Percentiles rank a stretch among this genome's conserved stretches.
phyloP scores from a whole-genome alignment of 1,139 yeast species.

The Entelexis sorbosivorans region DNA sequence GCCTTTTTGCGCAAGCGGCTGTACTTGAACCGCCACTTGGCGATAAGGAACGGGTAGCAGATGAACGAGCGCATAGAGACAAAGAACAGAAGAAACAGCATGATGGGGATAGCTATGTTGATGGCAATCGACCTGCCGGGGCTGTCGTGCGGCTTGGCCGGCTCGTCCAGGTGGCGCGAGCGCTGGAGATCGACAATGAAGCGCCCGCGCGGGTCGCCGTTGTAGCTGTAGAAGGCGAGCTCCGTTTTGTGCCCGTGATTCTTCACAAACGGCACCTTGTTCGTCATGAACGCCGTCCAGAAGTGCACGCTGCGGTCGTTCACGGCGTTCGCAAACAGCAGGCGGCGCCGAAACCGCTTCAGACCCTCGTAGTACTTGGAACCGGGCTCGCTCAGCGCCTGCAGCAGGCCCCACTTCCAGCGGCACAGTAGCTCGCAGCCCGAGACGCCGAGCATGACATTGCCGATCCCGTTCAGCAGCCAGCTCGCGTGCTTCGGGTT shows the following conservation, averaged over 20 bases:
- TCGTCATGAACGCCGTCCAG: conserved; percentile 41
- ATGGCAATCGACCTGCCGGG: background rate
- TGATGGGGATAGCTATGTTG: background rate
- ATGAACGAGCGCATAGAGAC: conserved; percentile 1
- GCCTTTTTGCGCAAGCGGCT: background rate
- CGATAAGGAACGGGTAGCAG: background rate
- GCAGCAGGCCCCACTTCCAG: conserved; percentile 15
- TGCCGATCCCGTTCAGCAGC: conserved; percentile 49
- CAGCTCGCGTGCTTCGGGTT: conserved; percentile 35
- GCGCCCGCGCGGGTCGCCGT: conserved; percentile 3
- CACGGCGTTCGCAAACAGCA: conserved; percentile 58
- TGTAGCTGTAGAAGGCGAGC: conserved; percentile 7
- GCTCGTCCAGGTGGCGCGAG: background rate
- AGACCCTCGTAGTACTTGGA: conserved; percentile 47
- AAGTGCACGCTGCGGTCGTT: conserved; percentile 61
- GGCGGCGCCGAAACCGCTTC: conserved; percentile 43
- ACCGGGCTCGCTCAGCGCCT: conserved; percentile 47
- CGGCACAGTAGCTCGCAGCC: conserved; percentile 62
- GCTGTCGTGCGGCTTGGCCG: background rate
- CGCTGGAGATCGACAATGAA: conserved; percentile 9
- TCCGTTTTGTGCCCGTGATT: background rate
- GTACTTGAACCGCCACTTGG: background rate
- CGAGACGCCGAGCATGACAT: conserved; percentile 53
- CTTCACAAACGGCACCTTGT: conserved; percentile 38
- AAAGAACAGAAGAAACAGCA: background rate